Percentiles rank a stretch among this genome's conserved stretches.
Conservation (phyloP, 2,329 filamentous ascomycete genomes). For the Aspergillus sp. region DNA sequence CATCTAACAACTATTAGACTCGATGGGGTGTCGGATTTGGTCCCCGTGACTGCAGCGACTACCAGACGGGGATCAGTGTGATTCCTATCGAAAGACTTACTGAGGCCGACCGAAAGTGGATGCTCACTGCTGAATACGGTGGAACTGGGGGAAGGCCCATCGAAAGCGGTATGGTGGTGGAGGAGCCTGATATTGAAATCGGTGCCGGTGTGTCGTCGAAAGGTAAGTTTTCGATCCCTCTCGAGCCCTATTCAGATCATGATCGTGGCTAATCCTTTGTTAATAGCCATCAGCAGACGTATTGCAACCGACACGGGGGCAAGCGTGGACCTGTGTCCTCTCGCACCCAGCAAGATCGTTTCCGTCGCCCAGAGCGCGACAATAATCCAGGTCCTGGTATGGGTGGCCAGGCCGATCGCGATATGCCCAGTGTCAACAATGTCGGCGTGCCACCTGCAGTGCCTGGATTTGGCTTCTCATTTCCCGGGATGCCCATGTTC, state of each 20-base stretch:
- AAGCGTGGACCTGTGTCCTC: slow-evolving; percentile 46
- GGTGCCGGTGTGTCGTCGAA: slow-evolving; percentile 96
- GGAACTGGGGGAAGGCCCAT: slow-evolving; percentile 82
- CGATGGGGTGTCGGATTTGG: slow-evolving; percentile 98
- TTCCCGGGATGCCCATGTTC: slow-evolving; percentile 45
- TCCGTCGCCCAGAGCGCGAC: slow-evolving; percentile 31
- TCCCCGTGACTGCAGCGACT: slow-evolving; percentile 94
- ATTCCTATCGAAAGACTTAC: slow-evolving; percentile 92
- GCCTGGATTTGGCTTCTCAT: slow-evolving; percentile 52
- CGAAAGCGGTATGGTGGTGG: slow-evolving; percentile 78
- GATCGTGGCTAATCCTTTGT: slow-evolving; percentile 2
- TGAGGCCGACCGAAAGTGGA: slow-evolving; percentile 96
- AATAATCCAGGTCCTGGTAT: slow-evolving; percentile 17
- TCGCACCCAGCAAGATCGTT: slow-evolving; percentile 29
- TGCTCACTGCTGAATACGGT: slow-evolving; percentile 87
- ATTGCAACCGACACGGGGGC: slow-evolving; percentile 48
- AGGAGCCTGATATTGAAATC: slow-evolving; percentile 98
- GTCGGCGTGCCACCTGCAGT: slow-evolving; percentile 51
- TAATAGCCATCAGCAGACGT: slow-evolving; percentile 46
- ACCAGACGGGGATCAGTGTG: slow-evolving; percentile 82
- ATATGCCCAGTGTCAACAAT: slow-evolving; percentile 34
- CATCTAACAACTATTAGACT: slow-evolving; percentile 54
- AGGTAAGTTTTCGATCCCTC: slow-evolving; percentile 40
- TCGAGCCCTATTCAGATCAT: too few species aligned
- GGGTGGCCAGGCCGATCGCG: slow-evolving; percentile 28